Conservation (phyloP, 106 monocot species). For the Amphibolis antarctica region DNA sequence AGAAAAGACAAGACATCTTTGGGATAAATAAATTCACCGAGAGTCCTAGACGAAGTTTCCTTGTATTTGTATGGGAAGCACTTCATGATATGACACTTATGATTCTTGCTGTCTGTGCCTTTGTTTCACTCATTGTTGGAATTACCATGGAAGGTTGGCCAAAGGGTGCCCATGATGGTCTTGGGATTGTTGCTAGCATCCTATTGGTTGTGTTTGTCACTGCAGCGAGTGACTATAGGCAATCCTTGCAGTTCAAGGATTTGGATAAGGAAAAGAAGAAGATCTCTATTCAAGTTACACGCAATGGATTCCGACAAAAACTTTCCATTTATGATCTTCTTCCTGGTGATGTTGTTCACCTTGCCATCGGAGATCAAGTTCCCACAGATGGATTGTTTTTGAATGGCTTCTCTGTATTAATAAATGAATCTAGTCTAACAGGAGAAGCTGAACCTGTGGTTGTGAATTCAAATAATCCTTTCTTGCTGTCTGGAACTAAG, state of each 20-base stretch:
- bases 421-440: constrained; percentile 68
- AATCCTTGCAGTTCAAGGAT: constrained; percentile 70
- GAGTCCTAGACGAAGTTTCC: constrained; percentile 37
- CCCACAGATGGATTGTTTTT: constrained; percentile 64
- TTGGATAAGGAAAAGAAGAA: constrained; percentile 80
- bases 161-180: constrained; percentile 63
- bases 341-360: constrained; percentile 57
- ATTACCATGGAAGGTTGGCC: constrained; percentile 67
- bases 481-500: constrained; percentile 65
- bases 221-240: constrained; percentile 64
- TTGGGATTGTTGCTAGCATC: constrained; percentile 67
- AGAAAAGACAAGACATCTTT: constrained; percentile 29
- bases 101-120: constrained; percentile 48
- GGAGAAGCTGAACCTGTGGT: constrained; percentile 58
- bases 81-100: constrained; percentile 67
- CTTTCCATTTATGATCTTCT: constrained; percentile 60
- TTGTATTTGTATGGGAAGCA: constrained; percentile 70
- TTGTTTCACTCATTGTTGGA: constrained; percentile 52
- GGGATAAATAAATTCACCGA: constrained; percentile 58
- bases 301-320: constrained; percentile 47
- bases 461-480: constrained; percentile 47
- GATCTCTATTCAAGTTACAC: constrained; percentile 47
- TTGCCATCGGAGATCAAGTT: constrained; percentile 64
- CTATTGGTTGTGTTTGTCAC: constrained; percentile 66
- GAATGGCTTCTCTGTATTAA: constrained; percentile 49